Percentiles rank a stretch among this genome's conserved stretches.
Evolutionary conservation across 2,329 filamentous ascomycete species (phyloP).

Genomic region (Rhexocercosporidium sp.): DNA sequence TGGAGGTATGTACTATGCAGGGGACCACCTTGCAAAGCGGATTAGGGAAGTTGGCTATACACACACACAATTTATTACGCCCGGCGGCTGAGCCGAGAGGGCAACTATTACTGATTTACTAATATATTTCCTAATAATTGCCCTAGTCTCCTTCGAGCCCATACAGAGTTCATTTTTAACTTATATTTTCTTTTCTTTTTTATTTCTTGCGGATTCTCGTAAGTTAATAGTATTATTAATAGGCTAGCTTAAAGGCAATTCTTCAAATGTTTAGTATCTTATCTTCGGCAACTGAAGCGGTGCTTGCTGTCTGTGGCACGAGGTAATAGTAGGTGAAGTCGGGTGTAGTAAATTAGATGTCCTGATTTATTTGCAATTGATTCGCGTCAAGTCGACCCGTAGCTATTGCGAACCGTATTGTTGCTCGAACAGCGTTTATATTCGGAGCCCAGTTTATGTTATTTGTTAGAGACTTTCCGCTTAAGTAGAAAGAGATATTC

Average conservation of each 20-base stretch:
- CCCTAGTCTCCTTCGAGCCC: neutral
- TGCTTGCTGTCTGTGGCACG: neutral
- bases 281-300: neutral
- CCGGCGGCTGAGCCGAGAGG: neutral
- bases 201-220: neutral
- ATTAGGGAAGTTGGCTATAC: too few species aligned
- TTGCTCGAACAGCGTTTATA: slow-evolving; percentile 35
- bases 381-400: slow-evolving; percentile 13
- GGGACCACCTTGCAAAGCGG: too few species aligned
- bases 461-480: slow-evolving; percentile 34
- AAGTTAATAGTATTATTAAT: neutral
- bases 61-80: slow-evolving; percentile 1
- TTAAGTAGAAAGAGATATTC: slow-evolving; percentile 41
- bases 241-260: neutral
- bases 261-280: neutral
- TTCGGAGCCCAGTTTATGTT: slow-evolving; percentile 36
- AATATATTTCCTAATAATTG: neutral
- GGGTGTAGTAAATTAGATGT: neutral
- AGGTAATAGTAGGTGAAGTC: neutral
- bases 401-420: slow-evolving; percentile 29
- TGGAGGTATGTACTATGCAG: neutral
- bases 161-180: neutral
- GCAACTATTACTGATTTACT: neutral
- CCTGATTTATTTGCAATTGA: neutral
- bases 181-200: neutral